Base-by-base conservation (phyloP, 2,329 filamentous ascomycete species). In the Magnaporthales sp. region DNA sequence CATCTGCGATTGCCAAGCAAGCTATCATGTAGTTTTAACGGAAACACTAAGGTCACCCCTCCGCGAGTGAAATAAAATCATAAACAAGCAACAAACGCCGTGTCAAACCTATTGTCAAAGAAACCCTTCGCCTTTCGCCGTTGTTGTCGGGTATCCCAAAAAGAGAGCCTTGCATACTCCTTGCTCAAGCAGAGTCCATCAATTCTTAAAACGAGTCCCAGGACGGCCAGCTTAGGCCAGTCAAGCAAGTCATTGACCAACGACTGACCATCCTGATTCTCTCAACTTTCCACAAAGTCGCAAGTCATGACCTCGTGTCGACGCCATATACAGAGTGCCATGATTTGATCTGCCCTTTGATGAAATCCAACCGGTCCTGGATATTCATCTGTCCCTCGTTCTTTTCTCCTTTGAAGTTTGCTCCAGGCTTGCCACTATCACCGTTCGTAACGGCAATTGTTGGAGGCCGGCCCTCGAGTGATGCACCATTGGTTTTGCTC, bases 271-370 rank as follows among this genome's bases (percentile, higher is more conserved):
- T n/a, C 38, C 38, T 7, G 15, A 51, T n/a, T 10, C 19, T 15
- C 38, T 19, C 38, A n/a, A n/a, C 8, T n/a, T n/a, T 51, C n/a
- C n/a, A 19, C 19, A 19, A 51, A 19, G 19, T n/a, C 19, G 3
- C 38, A n/a, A 10, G 27, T 64, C 27, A 64, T 64, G 62, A 64
- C 13, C 62, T 64, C 19, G 62, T 61, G 8, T 66, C 64, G 29
- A 38, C 26, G 22, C 64, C 64, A 31, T 38, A 66, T 27, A 30
- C 26, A 5, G 54, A n/a, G 64, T 66, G 54, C 64, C 64, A 66
- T 26, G 54, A 60, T 32, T 66, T 66, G 64, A 66, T 66, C 64
- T 32, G 29, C 27, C 29, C 29, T 29, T 66, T 66, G 54, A 66
- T 66, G 29, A 66, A 66, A 58, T 64, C 51, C 51, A 65, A 38